phyloP scores from a whole-genome alignment of 768 basidiomycete species.

The Boletellus emodensis region DNA sequence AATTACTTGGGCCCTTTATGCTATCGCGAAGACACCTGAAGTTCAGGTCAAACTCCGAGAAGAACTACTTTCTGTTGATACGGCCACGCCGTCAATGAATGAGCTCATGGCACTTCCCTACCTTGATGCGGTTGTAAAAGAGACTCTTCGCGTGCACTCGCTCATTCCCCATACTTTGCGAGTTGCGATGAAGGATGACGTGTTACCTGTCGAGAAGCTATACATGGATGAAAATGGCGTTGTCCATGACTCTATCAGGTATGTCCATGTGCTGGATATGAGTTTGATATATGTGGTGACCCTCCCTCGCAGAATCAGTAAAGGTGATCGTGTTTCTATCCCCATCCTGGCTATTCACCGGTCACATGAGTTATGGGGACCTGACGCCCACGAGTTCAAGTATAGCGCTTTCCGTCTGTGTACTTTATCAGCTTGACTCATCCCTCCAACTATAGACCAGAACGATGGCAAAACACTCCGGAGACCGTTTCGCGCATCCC shows the following conservation, averaged over 20 bases:
- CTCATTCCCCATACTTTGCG: slow-evolving; percentile 45
- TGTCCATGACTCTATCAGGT: neutral
- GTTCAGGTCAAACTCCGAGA: neutral
- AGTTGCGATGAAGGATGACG: slow-evolving; percentile 48
- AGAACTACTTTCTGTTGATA: slow-evolving; percentile 40
- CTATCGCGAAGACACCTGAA: neutral
- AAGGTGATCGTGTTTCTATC: neutral
- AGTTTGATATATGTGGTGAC: neutral
- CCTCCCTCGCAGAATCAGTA: neutral
- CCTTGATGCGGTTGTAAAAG: slow-evolving; percentile 61
- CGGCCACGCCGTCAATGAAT: slow-evolving; percentile 65
- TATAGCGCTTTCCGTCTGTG: neutral
- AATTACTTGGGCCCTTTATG: neutral
- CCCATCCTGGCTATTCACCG: neutral
- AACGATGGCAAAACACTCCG: too few species aligned
- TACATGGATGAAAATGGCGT: neutral
- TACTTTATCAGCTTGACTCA: too few species aligned
- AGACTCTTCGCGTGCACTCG: slow-evolving; percentile 48
- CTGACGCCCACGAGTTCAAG: neutral
- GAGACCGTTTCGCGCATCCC: too few species aligned
- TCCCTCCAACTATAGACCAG: too few species aligned
- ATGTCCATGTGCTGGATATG: neutral
- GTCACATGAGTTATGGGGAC: neutral
- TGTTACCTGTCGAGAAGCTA: slow-evolving; percentile 35
- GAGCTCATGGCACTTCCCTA: slow-evolving; percentile 61